Percentiles rank a stretch among this genome's conserved stretches.
Evolutionary conservation across 257 asterid species (phyloP).

Genomic region (Primulina tabacum): DNA sequence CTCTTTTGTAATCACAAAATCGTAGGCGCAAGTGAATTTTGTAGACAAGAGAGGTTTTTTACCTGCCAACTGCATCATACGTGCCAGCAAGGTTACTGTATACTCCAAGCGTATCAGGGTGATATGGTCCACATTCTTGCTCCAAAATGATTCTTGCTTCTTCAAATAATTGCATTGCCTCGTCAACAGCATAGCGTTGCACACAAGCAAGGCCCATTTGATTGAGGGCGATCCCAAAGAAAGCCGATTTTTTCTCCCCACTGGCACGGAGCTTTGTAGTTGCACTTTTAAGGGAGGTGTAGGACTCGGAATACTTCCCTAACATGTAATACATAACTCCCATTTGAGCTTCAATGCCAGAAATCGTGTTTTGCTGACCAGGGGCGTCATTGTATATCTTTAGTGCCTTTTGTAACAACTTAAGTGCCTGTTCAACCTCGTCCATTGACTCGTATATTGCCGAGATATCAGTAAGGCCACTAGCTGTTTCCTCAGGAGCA

Average conservation of each 20-base stretch:
- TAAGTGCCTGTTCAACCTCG: constrained; percentile 77
- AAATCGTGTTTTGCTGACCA: constrained; percentile 80
- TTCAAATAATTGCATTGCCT: constrained; percentile 79
- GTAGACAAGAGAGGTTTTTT: constrained; percentile 8
- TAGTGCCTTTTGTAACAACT: constrained; percentile 79
- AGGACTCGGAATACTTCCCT: constrained; percentile 74
- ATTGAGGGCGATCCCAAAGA: constrained; percentile 86
- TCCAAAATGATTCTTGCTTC: constrained; percentile 82
- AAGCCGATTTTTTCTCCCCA: constrained; percentile 90
- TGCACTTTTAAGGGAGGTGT: constrained; percentile 53
- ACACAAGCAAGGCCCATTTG: constrained; percentile 95
- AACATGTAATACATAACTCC: constrained; percentile 83
- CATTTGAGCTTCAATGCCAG: constrained; percentile 94
- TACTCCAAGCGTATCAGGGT: constrained; percentile 92
- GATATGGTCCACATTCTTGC: constrained; percentile 87
- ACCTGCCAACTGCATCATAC: constrained; percentile 96
- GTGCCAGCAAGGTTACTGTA: constrained; percentile 95
- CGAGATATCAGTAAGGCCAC: constrained; percentile 81
- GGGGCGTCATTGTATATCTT: constrained; percentile 81
- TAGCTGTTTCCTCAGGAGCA: constrained; percentile 83
- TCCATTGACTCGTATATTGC: constrained; percentile 90
- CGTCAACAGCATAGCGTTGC: constrained; percentile 74
- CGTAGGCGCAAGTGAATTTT: background rate
- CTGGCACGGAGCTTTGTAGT: constrained; percentile 73
- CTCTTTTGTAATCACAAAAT: background rate